These are phyloP conservation scores for Suillus weaverae DNA, from an alignment of 768 basidiomycete species.

Conservation along the genomic window DNA sequence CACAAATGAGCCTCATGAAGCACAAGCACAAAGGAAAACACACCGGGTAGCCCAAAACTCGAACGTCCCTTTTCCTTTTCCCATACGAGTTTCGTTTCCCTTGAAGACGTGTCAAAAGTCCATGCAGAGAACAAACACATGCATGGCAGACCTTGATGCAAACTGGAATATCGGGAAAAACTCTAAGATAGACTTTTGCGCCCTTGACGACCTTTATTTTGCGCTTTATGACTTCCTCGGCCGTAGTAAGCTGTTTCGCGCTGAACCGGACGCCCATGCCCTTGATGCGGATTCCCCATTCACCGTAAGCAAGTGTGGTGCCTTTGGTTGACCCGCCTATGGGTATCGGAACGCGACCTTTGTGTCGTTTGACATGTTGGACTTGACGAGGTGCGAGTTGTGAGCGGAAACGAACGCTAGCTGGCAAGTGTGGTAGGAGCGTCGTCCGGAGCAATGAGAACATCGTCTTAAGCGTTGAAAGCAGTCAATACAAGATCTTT, in stretches of 20 bases:
- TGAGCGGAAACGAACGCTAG: slow-evolving; percentile 39
- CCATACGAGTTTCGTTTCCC: slow-evolving; percentile 99
- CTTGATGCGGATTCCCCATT: slow-evolving; percentile 90
- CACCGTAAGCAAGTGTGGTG: slow-evolving; percentile 87
- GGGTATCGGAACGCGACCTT: slow-evolving; percentile 84
- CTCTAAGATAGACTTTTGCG: slow-evolving; percentile 38
- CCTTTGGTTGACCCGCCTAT: slow-evolving; percentile 91
- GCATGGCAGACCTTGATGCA: slow-evolving; percentile 79
- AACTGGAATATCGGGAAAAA: slow-evolving; percentile 97
- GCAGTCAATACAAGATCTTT: not conserved
- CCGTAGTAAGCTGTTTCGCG: slow-evolving; percentile 81
- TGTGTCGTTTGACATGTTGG: slow-evolving; percentile 86
- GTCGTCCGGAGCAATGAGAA: not conserved
- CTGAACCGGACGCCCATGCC: slow-evolving; percentile 77
- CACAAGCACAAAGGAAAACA: slow-evolving; percentile 20
- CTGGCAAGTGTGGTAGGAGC: not conserved
- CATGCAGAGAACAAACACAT: not conserved
- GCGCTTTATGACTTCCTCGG: slow-evolving; percentile 84
- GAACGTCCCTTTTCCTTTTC: slow-evolving; percentile 97
- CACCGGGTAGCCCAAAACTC: slow-evolving; percentile 97
- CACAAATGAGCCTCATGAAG: not conserved
- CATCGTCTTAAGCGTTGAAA: not conserved
- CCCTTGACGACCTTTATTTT: slow-evolving; percentile 91
- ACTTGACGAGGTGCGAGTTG: slow-evolving; percentile 83
- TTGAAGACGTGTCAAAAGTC: slow-evolving; percentile 25